These are phyloP conservation scores for Claviceps humidiphila DNA, from an alignment of 2,329 filamentous ascomycete species.

Conservation along the genomic window DNA sequence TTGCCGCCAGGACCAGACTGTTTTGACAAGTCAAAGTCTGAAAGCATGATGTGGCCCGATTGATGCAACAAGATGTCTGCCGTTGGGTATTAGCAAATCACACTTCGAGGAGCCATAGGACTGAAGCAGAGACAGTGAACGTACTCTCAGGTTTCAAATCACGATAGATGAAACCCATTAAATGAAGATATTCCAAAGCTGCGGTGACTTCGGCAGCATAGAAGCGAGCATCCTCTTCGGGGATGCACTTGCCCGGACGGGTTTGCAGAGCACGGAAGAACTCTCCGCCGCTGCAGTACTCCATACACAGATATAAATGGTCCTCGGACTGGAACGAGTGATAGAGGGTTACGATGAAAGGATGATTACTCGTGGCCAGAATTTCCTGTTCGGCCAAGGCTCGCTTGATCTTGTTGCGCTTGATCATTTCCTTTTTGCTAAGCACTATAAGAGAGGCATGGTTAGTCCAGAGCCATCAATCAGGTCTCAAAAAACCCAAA, in stretches of 20 bases:
- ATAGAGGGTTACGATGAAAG: slow-evolving; percentile 96
- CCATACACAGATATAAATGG: slow-evolving; percentile 98
- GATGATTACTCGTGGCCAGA: slow-evolving; percentile 93
- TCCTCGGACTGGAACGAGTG: slow-evolving; percentile 99
- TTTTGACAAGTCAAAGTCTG: slow-evolving; percentile 96
- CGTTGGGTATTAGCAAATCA: not conserved
- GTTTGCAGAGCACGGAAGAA: slow-evolving; percentile 97
- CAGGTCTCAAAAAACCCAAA: not conserved
- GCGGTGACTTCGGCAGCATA: slow-evolving; percentile 97
- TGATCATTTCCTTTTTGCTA: slow-evolving; percentile 99
- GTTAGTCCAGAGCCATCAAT: not conserved
- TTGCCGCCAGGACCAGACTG: slow-evolving; percentile 93
- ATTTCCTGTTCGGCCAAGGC: slow-evolving; percentile 97
- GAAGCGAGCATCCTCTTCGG: slow-evolving; percentile 91
- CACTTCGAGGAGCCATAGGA: not conserved
- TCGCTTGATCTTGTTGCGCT: slow-evolving; percentile 99
- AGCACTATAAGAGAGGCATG: slow-evolving; percentile 47
- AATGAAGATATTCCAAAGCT: slow-evolving; percentile 86
- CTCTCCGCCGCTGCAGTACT: slow-evolving; percentile 97
- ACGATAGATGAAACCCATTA: slow-evolving; percentile 99
- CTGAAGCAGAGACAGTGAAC: slow-evolving; percentile 16
- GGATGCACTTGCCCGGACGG: slow-evolving; percentile 89
- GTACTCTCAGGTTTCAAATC: slow-evolving; percentile 95
- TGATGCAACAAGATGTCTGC: slow-evolving; percentile 92
- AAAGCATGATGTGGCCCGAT: slow-evolving; percentile 99